These are phyloP conservation scores for Aspergillus indologenus DNA, from an alignment of 495 filamentous ascomycete genomes.

Conservation along the genomic window DNA sequence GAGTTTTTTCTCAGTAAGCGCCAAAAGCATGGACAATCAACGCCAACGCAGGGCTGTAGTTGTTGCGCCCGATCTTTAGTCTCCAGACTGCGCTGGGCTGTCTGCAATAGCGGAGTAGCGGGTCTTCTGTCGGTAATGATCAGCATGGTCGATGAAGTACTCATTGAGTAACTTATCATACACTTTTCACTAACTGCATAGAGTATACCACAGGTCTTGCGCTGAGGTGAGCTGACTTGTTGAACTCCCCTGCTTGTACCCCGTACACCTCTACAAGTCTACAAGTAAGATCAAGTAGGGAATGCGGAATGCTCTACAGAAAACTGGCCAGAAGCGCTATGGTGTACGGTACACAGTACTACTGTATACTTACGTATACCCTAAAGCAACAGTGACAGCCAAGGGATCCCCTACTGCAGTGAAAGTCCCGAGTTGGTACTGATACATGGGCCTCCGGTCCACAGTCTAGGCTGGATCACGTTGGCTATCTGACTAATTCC, in stretches of 20 bases:
- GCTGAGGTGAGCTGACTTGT: not conserved
- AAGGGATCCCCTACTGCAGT: not conserved
- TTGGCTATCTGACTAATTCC: not conserved
- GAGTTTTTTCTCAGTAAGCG: not conserved
- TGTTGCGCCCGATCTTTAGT: not conserved
- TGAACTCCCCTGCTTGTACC: not conserved
- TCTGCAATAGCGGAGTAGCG: not conserved
- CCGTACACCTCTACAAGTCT: too few relatives aligned
- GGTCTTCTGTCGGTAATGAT: not conserved
- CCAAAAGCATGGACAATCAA: not conserved
- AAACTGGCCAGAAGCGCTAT: not conserved
- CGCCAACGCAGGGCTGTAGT: not conserved
- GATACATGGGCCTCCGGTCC: not conserved
- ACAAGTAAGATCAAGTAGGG: not conserved
- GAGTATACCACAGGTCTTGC: not conserved
- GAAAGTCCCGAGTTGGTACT: not conserved
- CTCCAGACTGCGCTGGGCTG: not conserved
- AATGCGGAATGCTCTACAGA: not conserved
- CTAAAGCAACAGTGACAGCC: not conserved
- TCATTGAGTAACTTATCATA: too few relatives aligned
- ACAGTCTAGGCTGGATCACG: not conserved
- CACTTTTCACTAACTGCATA: too few relatives aligned
- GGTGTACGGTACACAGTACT: too few relatives aligned
- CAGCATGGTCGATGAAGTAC: not conserved
- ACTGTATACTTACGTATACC: too few relatives aligned